phyloP scores from a whole-genome alignment of 2,329 filamentous ascomycete species.

The Fusarium musae region DNA sequence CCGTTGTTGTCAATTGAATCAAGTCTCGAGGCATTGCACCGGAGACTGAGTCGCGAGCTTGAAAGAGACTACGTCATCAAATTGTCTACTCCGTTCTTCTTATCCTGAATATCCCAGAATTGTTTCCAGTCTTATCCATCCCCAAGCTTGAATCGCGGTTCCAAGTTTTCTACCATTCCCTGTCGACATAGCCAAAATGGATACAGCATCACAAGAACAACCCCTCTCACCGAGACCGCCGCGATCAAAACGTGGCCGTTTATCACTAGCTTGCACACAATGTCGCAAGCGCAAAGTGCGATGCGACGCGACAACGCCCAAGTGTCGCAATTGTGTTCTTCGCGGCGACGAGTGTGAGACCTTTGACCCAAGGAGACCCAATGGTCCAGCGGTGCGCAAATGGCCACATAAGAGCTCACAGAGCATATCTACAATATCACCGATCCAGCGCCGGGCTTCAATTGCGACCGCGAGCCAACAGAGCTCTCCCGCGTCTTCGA shows the following conservation, averaged over 20 bases:
- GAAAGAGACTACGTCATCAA: background rate
- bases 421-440: background rate
- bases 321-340: conserved; percentile 39
- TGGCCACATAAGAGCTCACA: conserved; percentile 32
- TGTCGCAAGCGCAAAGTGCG: conserved; percentile 40
- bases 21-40: fast-evolving
- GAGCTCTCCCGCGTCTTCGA: conserved; percentile 30
- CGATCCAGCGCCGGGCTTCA: conserved; percentile 20
- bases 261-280: conserved; percentile 34
- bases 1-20: background rate
- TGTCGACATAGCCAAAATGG: background rate
- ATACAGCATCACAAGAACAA: conserved; percentile 6
- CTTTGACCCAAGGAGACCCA: conserved; percentile 34
- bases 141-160: fast-evolving
- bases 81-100: background rate
- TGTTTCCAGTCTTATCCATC: fast-evolving
- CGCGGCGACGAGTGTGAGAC: conserved; percentile 36
- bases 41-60: background rate
- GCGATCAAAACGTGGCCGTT: conserved; percentile 22
- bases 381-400: conserved; percentile 35
- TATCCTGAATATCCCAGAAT: no score
- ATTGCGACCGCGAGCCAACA: conserved; percentile 27
- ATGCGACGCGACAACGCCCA: conserved; percentile 39
- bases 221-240: conserved; percentile 18
- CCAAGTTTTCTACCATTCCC: background rate